Conservation (phyloP, 768 basidiomycete species). For the Termitomyces titanicus region DNA sequence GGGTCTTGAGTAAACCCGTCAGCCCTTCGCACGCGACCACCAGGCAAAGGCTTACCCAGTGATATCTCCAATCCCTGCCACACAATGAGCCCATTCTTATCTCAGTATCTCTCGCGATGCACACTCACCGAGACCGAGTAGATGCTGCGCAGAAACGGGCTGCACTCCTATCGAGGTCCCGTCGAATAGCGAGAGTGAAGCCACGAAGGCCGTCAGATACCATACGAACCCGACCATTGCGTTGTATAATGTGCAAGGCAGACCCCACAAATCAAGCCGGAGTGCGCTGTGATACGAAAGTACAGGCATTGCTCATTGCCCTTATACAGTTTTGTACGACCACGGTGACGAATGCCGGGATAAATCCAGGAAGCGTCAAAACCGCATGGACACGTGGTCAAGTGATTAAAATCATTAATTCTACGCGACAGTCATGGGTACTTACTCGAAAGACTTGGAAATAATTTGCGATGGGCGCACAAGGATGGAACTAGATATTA, state of each 20-base stretch:
- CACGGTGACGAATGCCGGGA: neutral
- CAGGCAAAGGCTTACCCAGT: slow-evolving; percentile 49
- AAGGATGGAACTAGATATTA: too few relatives aligned
- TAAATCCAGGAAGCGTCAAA: neutral
- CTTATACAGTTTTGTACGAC: slow-evolving; percentile 4
- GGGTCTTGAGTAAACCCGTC: slow-evolving; percentile 38
- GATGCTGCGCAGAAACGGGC: slow-evolving; percentile 40
- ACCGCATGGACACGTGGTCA: neutral
- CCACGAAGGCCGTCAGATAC: slow-evolving; percentile 42
- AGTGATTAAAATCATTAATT: neutral
- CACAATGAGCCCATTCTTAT: neutral
- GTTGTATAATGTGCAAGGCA: slow-evolving; percentile 32
- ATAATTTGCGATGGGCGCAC: too few relatives aligned
- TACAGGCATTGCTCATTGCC: slow-evolving; percentile 25
- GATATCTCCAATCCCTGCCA: slow-evolving; percentile 66
- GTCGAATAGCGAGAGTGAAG: slow-evolving; percentile 27
- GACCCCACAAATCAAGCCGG: slow-evolving; percentile 34
- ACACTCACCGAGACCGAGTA: slow-evolving; percentile 57
- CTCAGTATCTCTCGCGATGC: too few relatives aligned
- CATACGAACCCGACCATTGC: slow-evolving; percentile 35
- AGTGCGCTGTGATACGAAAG: slow-evolving; percentile 31
- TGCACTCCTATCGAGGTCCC: slow-evolving; percentile 25
- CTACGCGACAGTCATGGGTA: neutral
- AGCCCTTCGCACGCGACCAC: slow-evolving; percentile 2
- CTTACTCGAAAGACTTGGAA: neutral